Evolutionary conservation across 768 basidiomycete genomes (phyloP), one percentile per base, ranked within the genome.

Genomic region (Mycena latifolia): DNA sequence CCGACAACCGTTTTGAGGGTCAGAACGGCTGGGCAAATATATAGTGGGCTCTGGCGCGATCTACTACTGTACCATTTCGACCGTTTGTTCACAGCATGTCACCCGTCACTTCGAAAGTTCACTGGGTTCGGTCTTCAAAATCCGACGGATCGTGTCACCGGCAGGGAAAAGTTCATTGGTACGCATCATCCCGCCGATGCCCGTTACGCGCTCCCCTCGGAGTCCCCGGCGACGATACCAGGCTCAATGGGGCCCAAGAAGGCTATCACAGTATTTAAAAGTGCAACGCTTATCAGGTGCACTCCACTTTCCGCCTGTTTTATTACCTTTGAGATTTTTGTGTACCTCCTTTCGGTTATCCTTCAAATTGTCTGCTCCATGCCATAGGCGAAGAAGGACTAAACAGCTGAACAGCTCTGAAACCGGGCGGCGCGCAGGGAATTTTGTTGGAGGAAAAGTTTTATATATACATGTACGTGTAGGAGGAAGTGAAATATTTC

Each of bases 41-140:
- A n/a, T 33, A 33, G 31, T 33, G 31, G 31, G 31, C 11, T 11
- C 31, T 33, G 11, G 5, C 5, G 31, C 31, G 31, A 6, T 11
- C 39, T n/a, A 41, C 14, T 47, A 48, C 47, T 48, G 47, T 48
- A 48, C 25, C 28, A 28, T 27, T 48, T 28, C 47, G 47, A 48
- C 47, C 47, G 25, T 48, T 48, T 48, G 27, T 28, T 48, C 47
- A 48, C 25, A 18, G 8, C n/a, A n/a, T n/a, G n/a, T n/a, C n/a
- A n/a, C n/a, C n/a, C n/a, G n/a, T n/a, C n/a, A n/a, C n/a, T n/a
- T 27, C 47, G 18, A 28, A 48, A 48, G 47, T 48, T 48, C 47
- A 48, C 47, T 48, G 47, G 47, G 47, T 48, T 28, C 7, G 47
- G 47, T 48, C 47, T 48, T 48, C 47, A n/a, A 48, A 48, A 48